phyloP scores from a whole-genome alignment of 495 filamentous ascomycete genomes.

The Pseudoneurospora amorphoporcata region DNA sequence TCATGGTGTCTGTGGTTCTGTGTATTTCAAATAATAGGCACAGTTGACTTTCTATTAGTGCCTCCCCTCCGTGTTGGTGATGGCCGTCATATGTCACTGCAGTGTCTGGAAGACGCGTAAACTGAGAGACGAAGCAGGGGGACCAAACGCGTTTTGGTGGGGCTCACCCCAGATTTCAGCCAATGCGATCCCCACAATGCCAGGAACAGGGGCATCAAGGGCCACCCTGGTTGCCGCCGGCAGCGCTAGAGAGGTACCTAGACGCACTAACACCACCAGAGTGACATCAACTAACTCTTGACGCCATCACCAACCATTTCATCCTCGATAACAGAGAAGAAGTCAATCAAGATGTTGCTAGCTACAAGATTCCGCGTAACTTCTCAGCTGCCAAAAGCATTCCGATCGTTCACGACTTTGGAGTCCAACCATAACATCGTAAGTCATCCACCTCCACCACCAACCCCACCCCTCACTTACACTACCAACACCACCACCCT shows the following conservation, averaged over 20 bases:
- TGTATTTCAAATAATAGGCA: neutral
- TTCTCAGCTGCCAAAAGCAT: neutral
- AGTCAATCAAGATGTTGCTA: conserved; percentile 10
- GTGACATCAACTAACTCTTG: neutral
- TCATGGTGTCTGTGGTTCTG: conserved; percentile 13
- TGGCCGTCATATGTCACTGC: neutral
- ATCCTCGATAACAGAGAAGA: neutral
- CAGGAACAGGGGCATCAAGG: conserved; percentile 3
- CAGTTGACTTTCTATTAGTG: neutral
- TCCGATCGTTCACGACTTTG: conserved; percentile 24
- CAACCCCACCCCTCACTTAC: neutral
- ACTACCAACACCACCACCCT: neutral
- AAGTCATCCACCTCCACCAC: conserved; percentile 14
- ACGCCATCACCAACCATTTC: neutral
- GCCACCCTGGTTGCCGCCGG: conserved; percentile 5
- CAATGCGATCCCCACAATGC: neutral
- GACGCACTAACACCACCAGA: neutral
- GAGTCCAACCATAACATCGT: conserved; percentile 38
- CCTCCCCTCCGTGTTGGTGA: neutral
- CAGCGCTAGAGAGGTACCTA: neutral
- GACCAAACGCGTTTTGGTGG: conserved; percentile 21
- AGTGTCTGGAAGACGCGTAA: conserved; percentile 15
- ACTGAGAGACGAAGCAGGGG: conserved; percentile 14
- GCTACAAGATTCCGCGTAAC: conserved; percentile 5
- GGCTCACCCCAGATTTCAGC: conserved; percentile 3